Evolutionary conservation across 2,329 filamentous ascomycete species (phyloP).

Genomic region (Phaeosphaeriaceae sp.): DNA sequence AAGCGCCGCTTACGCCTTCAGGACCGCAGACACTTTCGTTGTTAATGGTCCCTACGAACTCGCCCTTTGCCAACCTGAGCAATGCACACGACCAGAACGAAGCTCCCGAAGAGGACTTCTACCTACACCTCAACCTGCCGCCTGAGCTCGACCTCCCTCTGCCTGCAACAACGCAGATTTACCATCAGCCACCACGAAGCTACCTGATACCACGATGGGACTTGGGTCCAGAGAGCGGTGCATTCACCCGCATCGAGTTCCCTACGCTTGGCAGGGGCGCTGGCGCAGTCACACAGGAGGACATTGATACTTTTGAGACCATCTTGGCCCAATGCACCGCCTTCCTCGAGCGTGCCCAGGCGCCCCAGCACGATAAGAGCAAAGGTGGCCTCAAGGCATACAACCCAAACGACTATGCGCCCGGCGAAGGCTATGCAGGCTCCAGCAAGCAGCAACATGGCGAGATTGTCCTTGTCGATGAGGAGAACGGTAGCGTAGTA

Average conservation of each 20-base stretch:
- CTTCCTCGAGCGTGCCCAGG: constrained; percentile 81
- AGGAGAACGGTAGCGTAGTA: constrained; percentile 94
- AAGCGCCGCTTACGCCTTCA: constrained; percentile 79
- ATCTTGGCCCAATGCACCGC: constrained; percentile 98
- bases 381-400: constrained; percentile 59
- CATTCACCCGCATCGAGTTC: constrained; percentile 93
- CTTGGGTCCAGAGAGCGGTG: constrained; percentile 82
- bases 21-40: constrained; percentile 91
- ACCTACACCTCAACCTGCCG: constrained; percentile 91
- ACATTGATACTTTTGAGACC: constrained; percentile 95
- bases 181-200: constrained; percentile 89
- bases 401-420: constrained; percentile 80
- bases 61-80: constrained; percentile 65
- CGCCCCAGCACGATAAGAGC: constrained; percentile 57
- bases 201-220: constrained; percentile 98
- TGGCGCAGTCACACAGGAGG: constrained; percentile 77
- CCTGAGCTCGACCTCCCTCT: constrained; percentile 93
- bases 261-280: constrained; percentile 72
- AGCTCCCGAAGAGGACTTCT: constrained; percentile 78
- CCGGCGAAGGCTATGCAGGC: constrained; percentile 77
- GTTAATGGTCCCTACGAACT: constrained; percentile 92
- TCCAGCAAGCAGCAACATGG: constrained; percentile 55
- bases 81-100: constrained; percentile 64
- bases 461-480: constrained; percentile 90
- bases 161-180: constrained; percentile 95